phyloP scores from a whole-genome alignment of 2,329 filamentous ascomycete genomes.

The Cercospora beticola region DNA sequence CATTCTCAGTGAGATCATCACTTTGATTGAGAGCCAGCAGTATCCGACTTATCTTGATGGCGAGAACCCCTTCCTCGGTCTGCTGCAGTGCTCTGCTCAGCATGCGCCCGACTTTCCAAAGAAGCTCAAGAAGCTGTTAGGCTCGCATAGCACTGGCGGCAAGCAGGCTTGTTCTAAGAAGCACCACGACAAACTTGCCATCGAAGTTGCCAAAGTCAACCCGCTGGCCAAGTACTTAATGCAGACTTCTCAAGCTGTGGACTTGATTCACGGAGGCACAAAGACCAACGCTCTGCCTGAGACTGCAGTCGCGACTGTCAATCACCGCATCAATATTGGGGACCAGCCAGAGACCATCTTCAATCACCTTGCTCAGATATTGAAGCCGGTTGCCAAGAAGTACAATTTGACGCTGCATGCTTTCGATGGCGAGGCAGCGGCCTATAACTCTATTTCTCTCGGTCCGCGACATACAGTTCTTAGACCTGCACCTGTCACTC shows the following conservation, averaged over 20 bases:
- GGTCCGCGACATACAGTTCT: conserved; percentile 31
- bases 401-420: conserved; percentile 51
- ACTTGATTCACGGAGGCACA: conserved; percentile 55
- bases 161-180: conserved; percentile 41
- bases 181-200: conserved; percentile 39
- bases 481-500: conserved; percentile 38
- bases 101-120: conserved; percentile 53
- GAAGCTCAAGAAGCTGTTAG: conserved; percentile 38
- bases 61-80: conserved; percentile 56
- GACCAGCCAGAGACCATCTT: conserved; percentile 50
- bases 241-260: conserved; percentile 58
- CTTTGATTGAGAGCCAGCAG: conserved; percentile 60
- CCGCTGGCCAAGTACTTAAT: conserved; percentile 52
- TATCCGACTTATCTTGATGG: conserved; percentile 54
- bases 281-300: conserved; percentile 61
- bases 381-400: conserved; percentile 49
- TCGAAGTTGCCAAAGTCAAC: conserved; percentile 42
- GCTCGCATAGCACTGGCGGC: conserved; percentile 15
- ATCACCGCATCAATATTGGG: conserved; percentile 59
- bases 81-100: conserved; percentile 58
- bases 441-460: conserved; percentile 36
- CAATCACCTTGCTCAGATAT: conserved; percentile 49
- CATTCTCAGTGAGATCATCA: conserved; percentile 65
- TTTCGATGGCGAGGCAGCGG: conserved; percentile 46
- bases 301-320: conserved; percentile 53